Evolutionary conservation across 331 rosid genomes (phyloP).

Genomic region (Pyracantha coccinea): DNA sequence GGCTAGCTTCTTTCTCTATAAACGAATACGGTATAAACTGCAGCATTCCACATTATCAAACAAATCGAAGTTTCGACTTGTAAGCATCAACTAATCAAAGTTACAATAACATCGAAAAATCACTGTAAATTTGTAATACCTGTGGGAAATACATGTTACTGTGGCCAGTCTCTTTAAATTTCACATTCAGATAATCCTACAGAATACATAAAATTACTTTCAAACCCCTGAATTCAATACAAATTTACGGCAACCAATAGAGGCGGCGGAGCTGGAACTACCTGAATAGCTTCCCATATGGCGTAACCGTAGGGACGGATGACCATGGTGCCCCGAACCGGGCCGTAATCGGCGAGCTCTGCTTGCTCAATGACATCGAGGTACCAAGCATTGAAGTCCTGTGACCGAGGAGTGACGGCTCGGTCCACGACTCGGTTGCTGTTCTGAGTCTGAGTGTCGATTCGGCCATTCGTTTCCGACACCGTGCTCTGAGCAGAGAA

Average conservation of each 20-base stretch:
- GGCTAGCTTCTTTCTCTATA: slow-evolving; percentile 98
- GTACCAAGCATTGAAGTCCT: slow-evolving; percentile 96
- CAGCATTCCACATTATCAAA: slow-evolving; percentile 14
- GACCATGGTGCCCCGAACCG: slow-evolving; percentile 96
- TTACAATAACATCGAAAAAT: background rate
- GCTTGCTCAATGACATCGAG: slow-evolving; percentile 75
- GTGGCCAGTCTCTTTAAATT: slow-evolving; percentile 95
- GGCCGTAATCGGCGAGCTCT: slow-evolving; percentile 95
- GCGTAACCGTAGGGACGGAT: slow-evolving; percentile 97
- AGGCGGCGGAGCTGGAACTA: background rate
- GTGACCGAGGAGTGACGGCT: slow-evolving; percentile 76
- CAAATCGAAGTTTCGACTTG: background rate
- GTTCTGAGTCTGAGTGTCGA: slow-evolving; percentile 42
- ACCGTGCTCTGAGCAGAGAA: slow-evolving; percentile 48
- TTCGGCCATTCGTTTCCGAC: slow-evolving; percentile 37
- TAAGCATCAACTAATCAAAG: background rate
- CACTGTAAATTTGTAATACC: slow-evolving; percentile 24
- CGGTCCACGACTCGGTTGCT: slow-evolving; percentile 40
- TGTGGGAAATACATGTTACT: slow-evolving; percentile 97
- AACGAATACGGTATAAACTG: slow-evolving; percentile 98
- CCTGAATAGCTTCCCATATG: slow-evolving; percentile 99
- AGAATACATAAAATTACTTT: background rate
- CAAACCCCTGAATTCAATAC: background rate
- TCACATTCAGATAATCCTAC: slow-evolving; percentile 82
- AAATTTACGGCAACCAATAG: background rate